Base-by-base conservation (phyloP, 139 green algal genomes). In the Microglena sp. region DNA sequence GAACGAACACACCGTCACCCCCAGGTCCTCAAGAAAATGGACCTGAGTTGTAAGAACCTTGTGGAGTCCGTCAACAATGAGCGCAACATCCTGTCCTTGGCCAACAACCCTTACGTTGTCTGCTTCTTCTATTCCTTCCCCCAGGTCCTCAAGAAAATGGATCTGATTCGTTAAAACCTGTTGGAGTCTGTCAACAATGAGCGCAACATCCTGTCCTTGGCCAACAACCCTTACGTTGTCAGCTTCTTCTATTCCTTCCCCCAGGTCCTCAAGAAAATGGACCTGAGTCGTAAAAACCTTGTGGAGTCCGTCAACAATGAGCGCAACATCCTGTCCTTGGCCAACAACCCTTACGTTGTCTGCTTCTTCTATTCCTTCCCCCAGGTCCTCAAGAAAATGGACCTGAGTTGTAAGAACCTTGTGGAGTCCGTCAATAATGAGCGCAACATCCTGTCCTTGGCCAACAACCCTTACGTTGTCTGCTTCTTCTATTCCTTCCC, bases 121-220 rank as follows among this genome's bases (percentile, higher is more conserved):
- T n/a, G n/a, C n/a, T n/a, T n/a, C n/a, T n/a, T n/a, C n/a, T n/a
- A n/a, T n/a, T n/a, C n/a, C n/a, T n/a, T n/a, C n/a, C n/a, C n/a
- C 28, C 81, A 93, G 86, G 89, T 94, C 24, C 88, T 98, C 79
- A 81, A 86, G 26, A 98, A 98, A 79, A 67, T 69, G 28, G 92
- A 98, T 73, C 74, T 97, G 29, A 82, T 98, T 34, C 81, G 87
- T 26, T 97, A 97, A 73, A 98, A 98, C 78, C 90, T 95, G 82
- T 88, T 94, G 45, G 77, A 95, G 74, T 87, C 72, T 22, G 88
- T 94, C 5, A 85, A 79, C 35, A 94, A 91, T 54, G 92, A 98
- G 81, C 83, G 89, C 55, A 94, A 97, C 84, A 96, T 96, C 62
- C 71, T 97, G 28, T 82, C 88, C 15, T 83, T 93, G 74, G 85